Evolutionary conservation across 495 filamentous ascomycete species (phyloP).

Genomic region (Staphylotrichum longicolle): DNA sequence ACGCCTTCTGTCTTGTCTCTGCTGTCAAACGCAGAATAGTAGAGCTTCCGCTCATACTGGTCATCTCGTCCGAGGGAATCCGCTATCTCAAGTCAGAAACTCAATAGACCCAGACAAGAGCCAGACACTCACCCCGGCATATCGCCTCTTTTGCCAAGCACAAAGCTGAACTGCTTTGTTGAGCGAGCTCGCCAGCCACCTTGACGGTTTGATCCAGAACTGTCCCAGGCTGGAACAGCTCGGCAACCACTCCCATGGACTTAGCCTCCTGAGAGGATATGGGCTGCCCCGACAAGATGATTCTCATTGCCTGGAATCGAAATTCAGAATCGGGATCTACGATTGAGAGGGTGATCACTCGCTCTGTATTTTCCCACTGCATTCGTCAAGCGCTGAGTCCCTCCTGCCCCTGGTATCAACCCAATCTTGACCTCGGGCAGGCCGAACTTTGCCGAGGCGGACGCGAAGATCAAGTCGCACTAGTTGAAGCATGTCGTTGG

Average conservation of each 20-base stretch:
- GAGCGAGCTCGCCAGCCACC: slow-evolving; percentile 3
- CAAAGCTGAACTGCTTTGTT: neutral
- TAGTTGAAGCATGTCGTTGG: slow-evolving; percentile 12
- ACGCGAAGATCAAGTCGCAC: slow-evolving; percentile 44
- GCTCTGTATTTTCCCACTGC: slow-evolving; percentile 44
- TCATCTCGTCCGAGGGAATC: slow-evolving; percentile 7
- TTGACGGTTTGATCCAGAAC: neutral
- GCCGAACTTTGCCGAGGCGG: slow-evolving; percentile 37
- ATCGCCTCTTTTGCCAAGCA: slow-evolving; percentile 6
- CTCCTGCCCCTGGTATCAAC: slow-evolving; percentile 44
- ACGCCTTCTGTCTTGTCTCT: slow-evolving; percentile 5
- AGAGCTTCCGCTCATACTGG: slow-evolving; percentile 5
- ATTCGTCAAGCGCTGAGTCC: slow-evolving; percentile 42
- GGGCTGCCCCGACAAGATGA: slow-evolving; percentile 6
- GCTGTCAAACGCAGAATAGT: slow-evolving; percentile 5
- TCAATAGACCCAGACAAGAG: neutral
- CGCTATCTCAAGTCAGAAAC: neutral
- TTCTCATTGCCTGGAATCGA: slow-evolving; percentile 9
- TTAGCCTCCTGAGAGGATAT: slow-evolving; percentile 10
- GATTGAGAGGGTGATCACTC: neutral
- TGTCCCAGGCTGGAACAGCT: slow-evolving; percentile 2
- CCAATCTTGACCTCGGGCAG: slow-evolving; percentile 47
- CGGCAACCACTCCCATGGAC: slow-evolving; percentile 1
- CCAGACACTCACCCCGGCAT: neutral
- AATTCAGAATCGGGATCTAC: neutral